These are phyloP conservation scores for Arthrocladium fulminans DNA, from an alignment of 2,329 filamentous ascomycete genomes.

Conservation along the genomic window DNA sequence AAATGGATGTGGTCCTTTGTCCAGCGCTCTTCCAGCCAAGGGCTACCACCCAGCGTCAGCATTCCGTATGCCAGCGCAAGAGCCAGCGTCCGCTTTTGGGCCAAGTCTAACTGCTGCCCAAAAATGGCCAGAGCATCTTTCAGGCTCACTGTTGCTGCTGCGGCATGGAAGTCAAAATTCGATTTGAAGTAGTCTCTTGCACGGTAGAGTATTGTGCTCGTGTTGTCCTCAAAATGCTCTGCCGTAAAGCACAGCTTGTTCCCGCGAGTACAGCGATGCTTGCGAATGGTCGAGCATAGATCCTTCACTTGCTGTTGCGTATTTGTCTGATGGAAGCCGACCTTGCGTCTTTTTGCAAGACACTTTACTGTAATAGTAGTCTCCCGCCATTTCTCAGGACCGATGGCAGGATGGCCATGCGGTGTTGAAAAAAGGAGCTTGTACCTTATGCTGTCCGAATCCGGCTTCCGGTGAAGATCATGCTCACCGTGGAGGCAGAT, in stretches of 20 bases:
- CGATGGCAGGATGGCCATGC: background rate
- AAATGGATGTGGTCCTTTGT: background rate
- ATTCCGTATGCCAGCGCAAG: background rate
- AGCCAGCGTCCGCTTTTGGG: background rate
- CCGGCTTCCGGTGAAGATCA: background rate
- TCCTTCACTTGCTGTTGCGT: background rate
- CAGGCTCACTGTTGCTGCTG: background rate
- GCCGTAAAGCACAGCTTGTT: background rate
- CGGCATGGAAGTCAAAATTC: background rate
- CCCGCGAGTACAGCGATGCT: background rate
- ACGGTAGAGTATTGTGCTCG: background rate
- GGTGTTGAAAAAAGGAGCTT: background rate
- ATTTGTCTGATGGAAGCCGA: background rate
- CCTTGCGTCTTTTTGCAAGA: background rate
- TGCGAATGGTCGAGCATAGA: background rate
- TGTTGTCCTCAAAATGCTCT: background rate
- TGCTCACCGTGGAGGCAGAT: background rate
- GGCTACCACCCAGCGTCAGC: background rate
- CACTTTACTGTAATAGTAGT: background rate
- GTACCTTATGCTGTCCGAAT: background rate
- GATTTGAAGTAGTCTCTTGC: background rate
- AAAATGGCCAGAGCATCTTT: background rate
- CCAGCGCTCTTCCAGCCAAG: background rate
- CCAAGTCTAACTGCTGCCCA: background rate
- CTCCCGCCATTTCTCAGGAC: background rate